Conservation (phyloP, 345 rosid genomes). For the Trapa bicornis region DNA sequence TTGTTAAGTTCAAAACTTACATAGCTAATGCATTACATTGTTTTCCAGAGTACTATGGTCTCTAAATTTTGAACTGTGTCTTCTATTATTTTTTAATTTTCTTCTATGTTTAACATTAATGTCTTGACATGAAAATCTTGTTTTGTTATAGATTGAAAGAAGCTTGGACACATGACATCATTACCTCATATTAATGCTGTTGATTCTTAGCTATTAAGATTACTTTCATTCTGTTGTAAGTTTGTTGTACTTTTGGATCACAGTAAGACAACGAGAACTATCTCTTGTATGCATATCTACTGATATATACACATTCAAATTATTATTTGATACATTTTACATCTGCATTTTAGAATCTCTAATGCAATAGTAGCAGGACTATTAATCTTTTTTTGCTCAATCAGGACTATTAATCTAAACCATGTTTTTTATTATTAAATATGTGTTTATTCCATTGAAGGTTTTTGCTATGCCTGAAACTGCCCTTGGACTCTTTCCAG, state of each 20-base stretch:
- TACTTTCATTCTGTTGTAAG: background rate
- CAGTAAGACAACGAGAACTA: background rate
- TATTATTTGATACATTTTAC: background rate
- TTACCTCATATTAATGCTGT: background rate
- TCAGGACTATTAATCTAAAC: too few relatives aligned
- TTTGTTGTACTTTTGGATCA: background rate
- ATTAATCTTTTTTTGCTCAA: too few relatives aligned
- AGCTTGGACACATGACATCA: too few relatives aligned
- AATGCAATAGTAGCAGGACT: background rate
- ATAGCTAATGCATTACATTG: too few relatives aligned
- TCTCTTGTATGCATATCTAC: background rate
- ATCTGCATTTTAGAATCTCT: background rate
- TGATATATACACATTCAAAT: background rate
- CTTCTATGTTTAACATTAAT: too few relatives aligned
- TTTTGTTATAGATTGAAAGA: too few relatives aligned
- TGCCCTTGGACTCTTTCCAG: slow-evolving; percentile 77
- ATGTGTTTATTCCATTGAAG: slow-evolving; percentile 18
- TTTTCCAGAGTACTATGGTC: too few relatives aligned
- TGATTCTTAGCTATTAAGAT: background rate
- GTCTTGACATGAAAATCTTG: too few relatives aligned
- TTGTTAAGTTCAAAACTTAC: too few relatives aligned
- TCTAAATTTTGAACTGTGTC: too few relatives aligned
- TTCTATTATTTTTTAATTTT: too few relatives aligned
- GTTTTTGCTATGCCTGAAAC: slow-evolving; percentile 88
- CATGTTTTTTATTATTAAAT: background rate